Conservation (phyloP, 2,329 filamentous ascomycete genomes). For the Pseudogymnoascus verrucosus region DNA sequence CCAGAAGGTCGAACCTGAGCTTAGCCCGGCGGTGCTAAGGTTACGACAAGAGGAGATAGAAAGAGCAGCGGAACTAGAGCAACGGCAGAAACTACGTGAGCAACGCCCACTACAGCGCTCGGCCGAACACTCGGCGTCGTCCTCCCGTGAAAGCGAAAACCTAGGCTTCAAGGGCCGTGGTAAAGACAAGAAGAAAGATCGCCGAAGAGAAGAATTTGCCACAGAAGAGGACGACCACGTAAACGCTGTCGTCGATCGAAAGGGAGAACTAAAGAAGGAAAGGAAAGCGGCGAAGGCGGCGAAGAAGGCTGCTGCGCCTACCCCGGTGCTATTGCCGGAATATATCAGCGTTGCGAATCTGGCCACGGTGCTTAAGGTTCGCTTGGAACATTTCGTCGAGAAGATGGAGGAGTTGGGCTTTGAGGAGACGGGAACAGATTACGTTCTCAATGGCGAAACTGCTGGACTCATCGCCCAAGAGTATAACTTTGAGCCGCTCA, state of each 20-base stretch:
- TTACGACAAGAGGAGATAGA: conserved; percentile 6
- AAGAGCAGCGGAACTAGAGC: neutral
- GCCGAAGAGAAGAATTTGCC: conserved; percentile 21
- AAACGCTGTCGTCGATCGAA: conserved; percentile 21
- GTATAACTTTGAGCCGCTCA: conserved; percentile 81
- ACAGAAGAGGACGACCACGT: conserved; percentile 25
- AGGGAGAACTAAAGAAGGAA: conserved; percentile 34
- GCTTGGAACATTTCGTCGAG: conserved; percentile 59
- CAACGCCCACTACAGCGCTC: neutral
- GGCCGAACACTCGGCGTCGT: neutral
- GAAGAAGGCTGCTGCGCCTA: conserved; percentile 33
- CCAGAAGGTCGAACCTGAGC: neutral
- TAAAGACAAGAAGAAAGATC: conserved; percentile 8
- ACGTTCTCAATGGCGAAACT: conserved; percentile 83
- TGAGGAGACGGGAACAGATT: conserved; percentile 72
- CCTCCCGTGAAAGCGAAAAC: neutral
- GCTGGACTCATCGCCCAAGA: conserved; percentile 85
- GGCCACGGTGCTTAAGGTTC: conserved; percentile 65
- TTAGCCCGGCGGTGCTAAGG: neutral
- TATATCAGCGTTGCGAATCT: conserved; percentile 85
- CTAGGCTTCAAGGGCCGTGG: neutral
- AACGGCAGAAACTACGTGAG: neutral
- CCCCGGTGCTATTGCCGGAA: conserved; percentile 72
- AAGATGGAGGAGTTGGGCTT: conserved; percentile 84
- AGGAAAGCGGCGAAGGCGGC: conserved; percentile 34